phyloP scores from a whole-genome alignment of 2,329 filamentous ascomycete species.

The Dactylellina cionopaga region DNA sequence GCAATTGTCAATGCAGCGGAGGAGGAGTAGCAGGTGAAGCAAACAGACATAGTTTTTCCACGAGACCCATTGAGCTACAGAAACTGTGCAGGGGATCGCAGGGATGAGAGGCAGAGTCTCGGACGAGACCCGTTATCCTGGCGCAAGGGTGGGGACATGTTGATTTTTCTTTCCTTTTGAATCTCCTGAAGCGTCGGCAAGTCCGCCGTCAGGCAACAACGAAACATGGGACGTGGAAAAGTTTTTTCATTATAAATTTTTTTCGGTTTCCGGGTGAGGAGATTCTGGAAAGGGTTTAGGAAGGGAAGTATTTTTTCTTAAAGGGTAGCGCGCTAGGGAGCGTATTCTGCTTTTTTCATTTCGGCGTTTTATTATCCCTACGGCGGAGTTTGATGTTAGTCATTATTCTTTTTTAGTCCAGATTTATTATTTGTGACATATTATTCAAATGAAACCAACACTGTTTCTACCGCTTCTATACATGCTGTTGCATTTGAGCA shows the following conservation, averaged over 20 bases:
- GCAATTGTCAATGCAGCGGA: neutral
- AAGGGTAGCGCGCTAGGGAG: neutral
- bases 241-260: conserved; percentile 1
- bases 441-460: neutral
- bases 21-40: conserved; percentile 3
- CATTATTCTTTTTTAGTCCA: neutral
- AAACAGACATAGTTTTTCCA: neutral
- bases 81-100: neutral
- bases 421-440: neutral
- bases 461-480: neutral
- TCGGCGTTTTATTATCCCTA: neutral
- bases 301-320: conserved; percentile 6
- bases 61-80: neutral
- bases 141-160: neutral
- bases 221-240: neutral
- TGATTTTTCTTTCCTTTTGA: neutral
- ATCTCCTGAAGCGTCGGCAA: conserved; percentile 9
- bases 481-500: neutral
- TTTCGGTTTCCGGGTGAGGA: neutral
- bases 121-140: conserved; percentile 6
- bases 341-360: conserved; percentile 6
- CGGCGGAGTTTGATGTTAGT: conserved; percentile 11
- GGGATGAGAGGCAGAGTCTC: neutral
- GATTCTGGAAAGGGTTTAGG: neutral
- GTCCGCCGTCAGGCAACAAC: conserved; percentile 24